Base-by-base conservation (phyloP, 179 eudicot genomes). In the Drosera spatulata region DNA sequence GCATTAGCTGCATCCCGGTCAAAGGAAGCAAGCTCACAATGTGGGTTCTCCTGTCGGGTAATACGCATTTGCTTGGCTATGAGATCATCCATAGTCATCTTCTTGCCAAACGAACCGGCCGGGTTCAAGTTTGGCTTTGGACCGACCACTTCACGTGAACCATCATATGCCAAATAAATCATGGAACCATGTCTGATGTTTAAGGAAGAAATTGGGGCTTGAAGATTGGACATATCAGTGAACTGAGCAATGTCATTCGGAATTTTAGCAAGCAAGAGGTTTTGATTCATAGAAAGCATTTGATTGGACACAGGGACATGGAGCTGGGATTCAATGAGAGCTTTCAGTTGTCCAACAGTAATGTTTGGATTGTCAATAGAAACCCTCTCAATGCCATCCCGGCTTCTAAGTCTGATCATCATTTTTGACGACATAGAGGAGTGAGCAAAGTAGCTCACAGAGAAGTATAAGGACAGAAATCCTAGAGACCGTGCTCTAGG, bases 31-130 rank as follows among this genome's bases (percentile, higher is more conserved):
- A 76, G 71, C 78, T 84, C 81, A 33, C 91, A 91, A 37, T 88
- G 87, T 0, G 98, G 87, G 13, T 73, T 61, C 58, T 88, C 96
- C 53, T 91, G 96, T 2, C 91, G 71, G 1, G 85, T 75, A 5
- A 85, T 70, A 5, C 95, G 55, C 97, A 91, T 88, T 58, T 91
- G 96, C 50, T 76, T 83, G 33, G 97, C 97, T 47, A 91, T 91
- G 5, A 88, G 68, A 45, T 91, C 96, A 50, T 91, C 96, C 85
- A 91, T 82, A 1, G 97, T 88, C 96, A 88, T 88, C 83, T 85
- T 91, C 55, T 66, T 70, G 2, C 96, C 97, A 14, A 85, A 88
- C 0, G 96, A 81, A 0, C 91, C 94, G 1, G 96, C 80, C 0
- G 91, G 97, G 13, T 61, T 64, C 59, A 85, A 7, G 2, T 64